A percentile compares a stretch with the other conserved stretches of the same genome.
Conservation (phyloP, 768 basidiomycete genomes). For the Lactarius pseudohatsudake region DNA sequence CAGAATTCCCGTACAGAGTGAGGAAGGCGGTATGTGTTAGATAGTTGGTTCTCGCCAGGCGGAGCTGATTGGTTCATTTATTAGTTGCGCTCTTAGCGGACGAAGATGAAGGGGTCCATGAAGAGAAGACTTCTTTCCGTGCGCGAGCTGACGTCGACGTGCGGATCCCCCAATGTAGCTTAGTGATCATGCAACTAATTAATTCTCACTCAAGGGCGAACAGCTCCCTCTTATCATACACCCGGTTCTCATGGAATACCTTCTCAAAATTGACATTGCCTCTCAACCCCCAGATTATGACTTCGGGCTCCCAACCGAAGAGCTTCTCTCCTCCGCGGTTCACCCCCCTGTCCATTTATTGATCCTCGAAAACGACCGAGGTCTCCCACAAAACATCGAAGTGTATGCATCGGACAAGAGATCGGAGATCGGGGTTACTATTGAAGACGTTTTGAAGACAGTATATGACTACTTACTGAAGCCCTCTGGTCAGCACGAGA, state of each 20-base stretch:
- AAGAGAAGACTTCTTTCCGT: slow-evolving; percentile 1
- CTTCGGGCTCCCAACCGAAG: slow-evolving; percentile 11
- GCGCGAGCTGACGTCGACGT: slow-evolving; percentile 1
- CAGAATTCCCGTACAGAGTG: background rate
- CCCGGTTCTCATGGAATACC: background rate
- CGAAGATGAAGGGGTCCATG: background rate
- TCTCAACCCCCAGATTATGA: background rate
- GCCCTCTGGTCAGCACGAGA: background rate
- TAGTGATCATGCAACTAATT: background rate
- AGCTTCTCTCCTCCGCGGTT: slow-evolving; percentile 7
- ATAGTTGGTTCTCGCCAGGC: background rate
- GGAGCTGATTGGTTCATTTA: background rate
- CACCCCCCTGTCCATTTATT: background rate
- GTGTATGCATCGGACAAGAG: background rate
- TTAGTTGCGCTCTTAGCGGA: slow-evolving; percentile 7
- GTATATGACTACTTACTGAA: slow-evolving; percentile 2
- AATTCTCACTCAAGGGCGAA: slow-evolving; percentile 10
- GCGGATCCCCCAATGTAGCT: background rate
- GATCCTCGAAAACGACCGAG: slow-evolving; percentile 11
- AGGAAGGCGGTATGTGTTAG: slow-evolving; percentile 1
- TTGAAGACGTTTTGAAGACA: slow-evolving; percentile 12
- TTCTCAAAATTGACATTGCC: slow-evolving; percentile 5
- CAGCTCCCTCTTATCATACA: slow-evolving; percentile 1
- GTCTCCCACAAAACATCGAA: slow-evolving; percentile 3
- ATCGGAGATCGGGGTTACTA: background rate